These are phyloP conservation scores for Plasmodium vinckei DNA, from an alignment of 169 alveolate species.

Conservation along the genomic window DNA sequence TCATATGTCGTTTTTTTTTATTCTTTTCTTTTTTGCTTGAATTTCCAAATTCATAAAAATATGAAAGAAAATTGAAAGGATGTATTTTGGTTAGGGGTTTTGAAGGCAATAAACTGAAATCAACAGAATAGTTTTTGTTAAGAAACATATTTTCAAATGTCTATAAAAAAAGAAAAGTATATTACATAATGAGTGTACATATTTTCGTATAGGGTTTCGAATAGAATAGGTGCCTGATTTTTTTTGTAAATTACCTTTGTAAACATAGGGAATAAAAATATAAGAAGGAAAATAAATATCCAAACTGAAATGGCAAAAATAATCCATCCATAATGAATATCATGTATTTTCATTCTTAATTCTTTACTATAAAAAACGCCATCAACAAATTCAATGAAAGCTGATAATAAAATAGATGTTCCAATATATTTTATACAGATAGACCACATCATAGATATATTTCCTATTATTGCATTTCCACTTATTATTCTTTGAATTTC, in stretches of 20 bases:
- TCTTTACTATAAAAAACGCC: constrained; percentile 78
- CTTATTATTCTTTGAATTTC: constrained; percentile 79
- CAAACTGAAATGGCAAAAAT: constrained; percentile 40
- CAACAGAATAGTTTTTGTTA: constrained; percentile 21
- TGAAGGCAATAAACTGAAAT: constrained; percentile 37
- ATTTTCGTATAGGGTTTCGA: not conserved
- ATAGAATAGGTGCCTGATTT: not conserved
- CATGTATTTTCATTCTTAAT: constrained; percentile 40
- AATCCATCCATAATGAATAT: constrained; percentile 72
- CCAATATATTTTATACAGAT: constrained; percentile 83
- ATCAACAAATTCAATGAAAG: constrained; percentile 83
- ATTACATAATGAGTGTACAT: not conserved
- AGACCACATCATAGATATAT: constrained; percentile 81
- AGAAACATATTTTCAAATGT: constrained; percentile 44
- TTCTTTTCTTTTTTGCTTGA: constrained; percentile 3
- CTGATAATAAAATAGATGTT: constrained; percentile 81
- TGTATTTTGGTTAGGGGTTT: constrained; percentile 50
- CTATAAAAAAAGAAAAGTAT: constrained; percentile 4
- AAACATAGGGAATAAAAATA: constrained; percentile 37
- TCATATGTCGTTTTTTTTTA: not conserved
- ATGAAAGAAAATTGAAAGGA: constrained; percentile 37
- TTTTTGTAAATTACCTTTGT: constrained; percentile 10
- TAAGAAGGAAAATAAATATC: constrained; percentile 38
- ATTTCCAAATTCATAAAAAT: constrained; percentile 47
- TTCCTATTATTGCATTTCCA: constrained; percentile 75